These are phyloP conservation scores for Penicillium brevicompactum DNA, from an alignment of 2,329 filamentous ascomycete species.

Conservation along the genomic window DNA sequence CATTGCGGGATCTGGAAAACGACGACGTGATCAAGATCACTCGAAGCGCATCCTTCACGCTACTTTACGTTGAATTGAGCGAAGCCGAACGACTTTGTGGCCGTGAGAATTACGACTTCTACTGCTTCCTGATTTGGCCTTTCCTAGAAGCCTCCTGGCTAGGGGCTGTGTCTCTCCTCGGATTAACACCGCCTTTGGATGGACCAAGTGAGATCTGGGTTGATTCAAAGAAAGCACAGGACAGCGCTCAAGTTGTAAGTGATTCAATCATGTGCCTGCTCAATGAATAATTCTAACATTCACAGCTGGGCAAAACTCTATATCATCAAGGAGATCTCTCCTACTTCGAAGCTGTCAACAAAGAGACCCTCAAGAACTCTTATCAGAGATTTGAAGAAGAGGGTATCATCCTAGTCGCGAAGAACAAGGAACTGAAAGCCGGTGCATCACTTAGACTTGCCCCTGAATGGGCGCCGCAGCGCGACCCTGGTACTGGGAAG, in stretches of 20 bases:
- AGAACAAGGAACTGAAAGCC: constrained; percentile 57
- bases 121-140: constrained; percentile 98
- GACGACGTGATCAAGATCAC: constrained; percentile 76
- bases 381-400: constrained; percentile 88
- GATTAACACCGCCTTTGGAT: constrained; percentile 72
- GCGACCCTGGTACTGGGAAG: constrained; percentile 62
- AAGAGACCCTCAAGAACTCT: constrained; percentile 93
- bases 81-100: constrained; percentile 75
- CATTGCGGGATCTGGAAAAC: constrained; percentile 72
- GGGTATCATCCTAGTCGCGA: constrained; percentile 77
- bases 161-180: constrained; percentile 83
- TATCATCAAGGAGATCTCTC: constrained; percentile 97
- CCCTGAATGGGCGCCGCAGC: constrained; percentile 71
- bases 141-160: constrained; percentile 96
- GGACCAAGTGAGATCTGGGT: constrained; percentile 72
- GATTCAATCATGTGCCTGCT: background rate
- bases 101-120: constrained; percentile 96
- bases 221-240: constrained; percentile 74
- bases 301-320: constrained; percentile 85
- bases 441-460: constrained; percentile 63
- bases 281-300: constrained; percentile 16
- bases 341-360: constrained; percentile 98
- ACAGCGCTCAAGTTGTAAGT: constrained; percentile 76
- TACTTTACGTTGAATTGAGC: constrained; percentile 73
- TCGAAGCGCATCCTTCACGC: constrained; percentile 54